These are phyloP conservation scores for Blastocystis sp. DNA, from an alignment of 352 stramenopile genomes.

Conservation along the genomic window DNA sequence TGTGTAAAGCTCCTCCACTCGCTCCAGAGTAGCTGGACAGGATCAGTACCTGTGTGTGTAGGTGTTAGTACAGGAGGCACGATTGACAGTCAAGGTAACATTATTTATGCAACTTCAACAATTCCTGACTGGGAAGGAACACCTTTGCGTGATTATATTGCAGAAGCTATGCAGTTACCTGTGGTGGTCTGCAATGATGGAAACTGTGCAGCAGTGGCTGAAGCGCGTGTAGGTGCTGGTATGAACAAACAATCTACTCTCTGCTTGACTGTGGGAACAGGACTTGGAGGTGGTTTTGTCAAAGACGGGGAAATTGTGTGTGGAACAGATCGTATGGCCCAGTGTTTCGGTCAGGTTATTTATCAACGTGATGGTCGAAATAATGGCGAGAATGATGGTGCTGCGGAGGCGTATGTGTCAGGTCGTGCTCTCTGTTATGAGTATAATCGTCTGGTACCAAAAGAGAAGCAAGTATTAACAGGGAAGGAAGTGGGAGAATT, in stretches of 20 bases:
- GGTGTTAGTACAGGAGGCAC: slow-evolving; percentile 60
- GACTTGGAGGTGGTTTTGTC: slow-evolving; percentile 58
- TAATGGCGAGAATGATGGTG: slow-evolving; percentile 56
- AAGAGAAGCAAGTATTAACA: not conserved
- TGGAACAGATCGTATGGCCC: slow-evolving; percentile 54
- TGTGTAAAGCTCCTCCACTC: slow-evolving; percentile 29
- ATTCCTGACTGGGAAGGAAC: slow-evolving; percentile 61
- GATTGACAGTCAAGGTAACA: not conserved
- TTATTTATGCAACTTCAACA: slow-evolving; percentile 56
- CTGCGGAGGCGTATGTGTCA: slow-evolving; percentile 33
- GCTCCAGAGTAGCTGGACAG: not conserved
- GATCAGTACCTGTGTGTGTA: not conserved
- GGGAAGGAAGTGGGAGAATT: slow-evolving; percentile 64
- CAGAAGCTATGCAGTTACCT: slow-evolving; percentile 12
- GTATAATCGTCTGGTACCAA: slow-evolving; percentile 41
- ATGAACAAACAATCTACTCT: not conserved
- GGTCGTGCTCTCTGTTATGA: slow-evolving; percentile 42
- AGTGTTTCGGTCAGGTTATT: slow-evolving; percentile 64
- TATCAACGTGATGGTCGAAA: slow-evolving; percentile 20
- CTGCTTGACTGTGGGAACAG: slow-evolving; percentile 61
- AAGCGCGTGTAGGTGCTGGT: slow-evolving; percentile 43
- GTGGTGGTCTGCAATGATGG: slow-evolving; percentile 58
- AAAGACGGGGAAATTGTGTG: not conserved
- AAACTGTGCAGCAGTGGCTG: slow-evolving; percentile 35
- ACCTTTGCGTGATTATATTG: slow-evolving; percentile 8